Base-by-base conservation (phyloP, 768 basidiomycete genomes). In the Dictyophora rubrovolvata region DNA sequence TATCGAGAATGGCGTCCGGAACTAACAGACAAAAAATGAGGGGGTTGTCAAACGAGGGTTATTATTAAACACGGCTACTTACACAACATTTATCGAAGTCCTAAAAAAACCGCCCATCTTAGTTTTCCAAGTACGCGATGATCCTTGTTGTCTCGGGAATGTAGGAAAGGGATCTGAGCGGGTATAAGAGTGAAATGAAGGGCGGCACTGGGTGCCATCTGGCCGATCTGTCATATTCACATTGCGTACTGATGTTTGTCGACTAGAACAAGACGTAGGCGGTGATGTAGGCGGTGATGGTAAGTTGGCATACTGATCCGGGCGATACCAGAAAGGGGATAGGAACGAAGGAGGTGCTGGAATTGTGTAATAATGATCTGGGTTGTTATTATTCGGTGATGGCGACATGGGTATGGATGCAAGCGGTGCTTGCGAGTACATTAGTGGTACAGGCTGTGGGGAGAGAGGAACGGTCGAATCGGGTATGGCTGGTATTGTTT, bases 251-350 rank as follows among this genome's bases (percentile, higher is more conserved):
- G 56, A 57, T 10, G 47, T 34, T 28, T 16, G 10, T 20, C 54
- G 54, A 55, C 54, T 46, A 28, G 28, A 28, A 28, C 28, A 28
- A 28, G 28, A 28, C 23, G 54, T 17, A 22, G 57, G 16, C 12
- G 48, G n/a, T 33, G 57, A 59, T 4, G 42, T 42, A 42, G 42
- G 42, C 42, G 42, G n/a, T 18, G 48, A 33, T 5, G 57, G 57
- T 34, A 59, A 42, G 28, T 47, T 36, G 28, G 21, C 7, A 36
- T 34, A 59, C 33, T 59, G 36, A 48, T 59, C 57, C 21, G 57
- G 48, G 35, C 49, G 57, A 37, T 59, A 59, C 57, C 57, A 59
- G 22, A 59, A 59, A 22, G 57, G 57, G 10, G 57, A 59, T 17
- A 59, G 49, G 57, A 59, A 59, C n/a, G 57, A 59, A 18, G 57